Conservation (phyloP, 192 early-diverging fungal species). For the Coemansia javaensis region DNA sequence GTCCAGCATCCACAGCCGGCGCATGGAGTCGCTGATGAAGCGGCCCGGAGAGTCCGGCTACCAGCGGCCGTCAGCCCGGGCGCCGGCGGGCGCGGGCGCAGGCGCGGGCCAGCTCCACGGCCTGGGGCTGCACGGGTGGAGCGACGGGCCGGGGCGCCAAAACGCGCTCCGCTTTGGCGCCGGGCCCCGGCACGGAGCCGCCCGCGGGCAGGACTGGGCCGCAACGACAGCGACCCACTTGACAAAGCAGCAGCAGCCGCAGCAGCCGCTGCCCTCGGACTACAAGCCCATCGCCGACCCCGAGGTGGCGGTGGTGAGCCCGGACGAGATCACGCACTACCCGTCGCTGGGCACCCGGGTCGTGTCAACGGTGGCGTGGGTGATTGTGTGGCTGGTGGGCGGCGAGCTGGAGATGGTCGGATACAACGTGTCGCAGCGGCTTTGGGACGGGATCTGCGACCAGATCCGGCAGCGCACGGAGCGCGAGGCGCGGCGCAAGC, state of each 20-base stretch:
- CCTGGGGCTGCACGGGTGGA: constrained; percentile 35
- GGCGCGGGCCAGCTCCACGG: constrained; percentile 18
- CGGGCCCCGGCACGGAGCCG: neutral
- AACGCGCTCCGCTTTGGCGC: constrained; percentile 5
- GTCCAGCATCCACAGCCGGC: constrained; percentile 13
- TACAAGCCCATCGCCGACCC: constrained; percentile 50
- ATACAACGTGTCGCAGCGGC: constrained; percentile 42
- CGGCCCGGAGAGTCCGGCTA: constrained; percentile 15
- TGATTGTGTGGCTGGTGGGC: constrained; percentile 47
- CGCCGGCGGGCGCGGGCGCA: constrained; percentile 6
- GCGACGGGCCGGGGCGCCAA: constrained; percentile 6
- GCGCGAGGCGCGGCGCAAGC: constrained; percentile 50
- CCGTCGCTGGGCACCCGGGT: constrained; percentile 3
- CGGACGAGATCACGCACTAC: constrained; percentile 38
- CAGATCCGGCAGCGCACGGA: constrained; percentile 48
- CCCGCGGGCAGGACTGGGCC: too few relatives aligned
- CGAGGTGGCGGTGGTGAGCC: constrained; percentile 18
- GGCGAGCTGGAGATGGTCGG: constrained; percentile 53
- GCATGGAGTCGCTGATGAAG: constrained; percentile 35
- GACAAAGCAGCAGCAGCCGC: neutral
- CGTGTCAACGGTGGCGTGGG: constrained; percentile 31
- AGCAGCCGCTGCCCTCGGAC: constrained; percentile 32
- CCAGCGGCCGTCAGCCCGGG: constrained; percentile 26
- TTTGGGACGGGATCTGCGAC: constrained; percentile 42
- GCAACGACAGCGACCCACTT: too few relatives aligned